Conservation (phyloP, 169 alveolate species). For the Plasmodium chabaudi region DNA sequence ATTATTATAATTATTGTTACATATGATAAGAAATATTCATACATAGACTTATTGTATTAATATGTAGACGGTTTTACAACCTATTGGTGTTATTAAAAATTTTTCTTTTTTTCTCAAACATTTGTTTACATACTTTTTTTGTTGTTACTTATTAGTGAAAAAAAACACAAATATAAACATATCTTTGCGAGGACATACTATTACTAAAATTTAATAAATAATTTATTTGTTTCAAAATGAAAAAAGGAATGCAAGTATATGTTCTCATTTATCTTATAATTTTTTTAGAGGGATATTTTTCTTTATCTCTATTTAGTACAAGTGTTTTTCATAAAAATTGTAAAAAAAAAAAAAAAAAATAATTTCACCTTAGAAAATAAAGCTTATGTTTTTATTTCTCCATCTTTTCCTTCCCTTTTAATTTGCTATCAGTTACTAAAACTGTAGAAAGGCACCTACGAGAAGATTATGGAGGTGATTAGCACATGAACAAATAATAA, state of each 20-base stretch:
- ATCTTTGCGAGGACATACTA: too few relatives aligned
- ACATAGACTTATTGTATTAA: too few relatives aligned
- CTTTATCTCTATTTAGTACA: constrained; percentile 24
- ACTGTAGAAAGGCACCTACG: constrained; percentile 53
- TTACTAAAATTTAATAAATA: too few relatives aligned
- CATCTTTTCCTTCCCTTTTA: neutral
- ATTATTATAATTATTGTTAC: too few relatives aligned
- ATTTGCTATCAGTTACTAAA: constrained; percentile 30
- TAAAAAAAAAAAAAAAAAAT: constrained; percentile 11
- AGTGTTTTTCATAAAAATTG: constrained; percentile 62
- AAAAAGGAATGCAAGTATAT: neutral
- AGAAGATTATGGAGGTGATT: constrained; percentile 65
- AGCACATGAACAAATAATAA: neutral
- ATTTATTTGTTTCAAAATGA: constrained; percentile 8
- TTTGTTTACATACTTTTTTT: too few relatives aligned
- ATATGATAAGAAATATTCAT: too few relatives aligned
- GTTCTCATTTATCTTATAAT: constrained; percentile 20
- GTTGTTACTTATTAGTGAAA: too few relatives aligned
- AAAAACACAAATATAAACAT: too few relatives aligned
- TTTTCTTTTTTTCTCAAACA: too few relatives aligned
- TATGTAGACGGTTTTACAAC: too few relatives aligned
- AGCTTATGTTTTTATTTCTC: neutral
- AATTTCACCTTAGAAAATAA: neutral
- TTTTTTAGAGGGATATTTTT: constrained; percentile 54
- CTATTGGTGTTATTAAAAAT: too few relatives aligned